Percentiles rank a stretch among this genome's conserved stretches.
phyloP scores from a whole-genome alignment of 2,329 filamentous ascomycete genomes.

The Cladosporium sp. region DNA sequence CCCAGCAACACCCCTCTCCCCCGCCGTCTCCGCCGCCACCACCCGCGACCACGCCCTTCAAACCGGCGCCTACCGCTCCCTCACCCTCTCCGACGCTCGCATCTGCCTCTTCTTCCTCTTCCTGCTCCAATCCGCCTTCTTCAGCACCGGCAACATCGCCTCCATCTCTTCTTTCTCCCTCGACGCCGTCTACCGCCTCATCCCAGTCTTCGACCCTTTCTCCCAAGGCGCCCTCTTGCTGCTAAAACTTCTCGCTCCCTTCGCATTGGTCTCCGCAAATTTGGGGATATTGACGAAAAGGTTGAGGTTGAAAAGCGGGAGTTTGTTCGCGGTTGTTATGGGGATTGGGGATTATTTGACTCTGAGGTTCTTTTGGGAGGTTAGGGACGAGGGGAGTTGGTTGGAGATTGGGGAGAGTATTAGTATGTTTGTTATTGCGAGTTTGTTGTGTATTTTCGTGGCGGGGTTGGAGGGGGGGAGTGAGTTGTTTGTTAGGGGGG shows the following conservation, averaged over 20 bases:
- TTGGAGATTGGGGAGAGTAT: constrained; percentile 97
- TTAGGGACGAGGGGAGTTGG: constrained; percentile 95
- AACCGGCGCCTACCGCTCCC: constrained; percentile 58
- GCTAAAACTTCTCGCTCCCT: constrained; percentile 89
- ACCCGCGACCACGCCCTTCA: constrained; percentile 35
- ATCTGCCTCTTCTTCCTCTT: constrained; percentile 94
- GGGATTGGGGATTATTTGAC: constrained; percentile 88
- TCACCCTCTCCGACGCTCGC: constrained; percentile 80
- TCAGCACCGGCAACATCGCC: constrained; percentile 93
- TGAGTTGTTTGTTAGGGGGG: constrained; percentile 76
- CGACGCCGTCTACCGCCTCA: constrained; percentile 81
- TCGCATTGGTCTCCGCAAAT: constrained; percentile 87
- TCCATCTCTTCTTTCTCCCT: constrained; percentile 91
- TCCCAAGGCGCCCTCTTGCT: constrained; percentile 83
- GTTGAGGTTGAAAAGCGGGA: constrained; percentile 80
- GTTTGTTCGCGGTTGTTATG: constrained; percentile 93
- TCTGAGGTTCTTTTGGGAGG: constrained; percentile 96
- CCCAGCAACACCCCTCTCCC: constrained; percentile 33
- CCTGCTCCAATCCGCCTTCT: constrained; percentile 92
- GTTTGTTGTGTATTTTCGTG: constrained; percentile 85
- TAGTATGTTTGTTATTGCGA: constrained; percentile 92
- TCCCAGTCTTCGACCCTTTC: constrained; percentile 93
- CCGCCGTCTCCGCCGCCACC: constrained; percentile 38
- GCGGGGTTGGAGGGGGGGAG: constrained; percentile 83
- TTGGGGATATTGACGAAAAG: constrained; percentile 88